phyloP scores from a whole-genome alignment of 805 yeast genomes.

The Brettanomyces sp. region DNA sequence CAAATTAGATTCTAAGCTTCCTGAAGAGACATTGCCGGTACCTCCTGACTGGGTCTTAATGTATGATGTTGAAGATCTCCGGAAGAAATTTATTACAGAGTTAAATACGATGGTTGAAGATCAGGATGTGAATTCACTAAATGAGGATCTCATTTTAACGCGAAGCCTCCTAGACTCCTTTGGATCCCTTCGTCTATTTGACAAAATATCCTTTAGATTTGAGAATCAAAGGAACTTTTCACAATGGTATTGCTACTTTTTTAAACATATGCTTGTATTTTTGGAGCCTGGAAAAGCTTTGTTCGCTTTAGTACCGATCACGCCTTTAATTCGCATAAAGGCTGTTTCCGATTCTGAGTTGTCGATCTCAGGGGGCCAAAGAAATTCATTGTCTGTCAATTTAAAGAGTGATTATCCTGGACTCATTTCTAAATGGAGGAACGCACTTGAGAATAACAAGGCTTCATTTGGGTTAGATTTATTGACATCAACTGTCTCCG shows the following conservation, averaged over 20 bases:
- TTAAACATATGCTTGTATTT: conserved; percentile 16
- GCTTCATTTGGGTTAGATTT: conserved; percentile 15
- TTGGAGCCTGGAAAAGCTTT: conserved; percentile 4
- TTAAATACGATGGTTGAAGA: conserved; percentile 11
- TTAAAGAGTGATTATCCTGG: too few relatives aligned
- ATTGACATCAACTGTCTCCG: conserved; percentile 18
- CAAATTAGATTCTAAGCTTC: too few relatives aligned
- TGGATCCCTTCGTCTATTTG: conserved; percentile 24
- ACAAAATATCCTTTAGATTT: conserved; percentile 13
- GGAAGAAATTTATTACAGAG: conserved; percentile 16
- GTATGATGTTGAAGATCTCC: conserved; percentile 9
- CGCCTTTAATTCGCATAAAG: conserved; percentile 9
- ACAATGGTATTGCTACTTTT: conserved; percentile 20
- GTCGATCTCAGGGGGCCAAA: too few relatives aligned
- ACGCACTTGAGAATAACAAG: conserved; percentile 17
- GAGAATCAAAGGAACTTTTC: conserved; percentile 5
- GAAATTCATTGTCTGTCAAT: too few relatives aligned
- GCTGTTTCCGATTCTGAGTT: conserved; percentile 2
- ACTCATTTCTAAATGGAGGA: conserved; percentile 23
- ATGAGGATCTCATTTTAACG: conserved; percentile 6
- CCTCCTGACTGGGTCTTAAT: conserved; percentile 9
- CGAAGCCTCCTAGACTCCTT: conserved; percentile 13
- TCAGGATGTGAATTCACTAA: conserved; percentile 1
- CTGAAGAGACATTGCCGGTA: too few relatives aligned
- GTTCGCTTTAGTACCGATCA: conserved; percentile 9